Percentiles rank a stretch among this genome's conserved stretches.
phyloP scores from a whole-genome alignment of 495 filamentous ascomycete genomes.

The Trypethelium eluteriae region DNA sequence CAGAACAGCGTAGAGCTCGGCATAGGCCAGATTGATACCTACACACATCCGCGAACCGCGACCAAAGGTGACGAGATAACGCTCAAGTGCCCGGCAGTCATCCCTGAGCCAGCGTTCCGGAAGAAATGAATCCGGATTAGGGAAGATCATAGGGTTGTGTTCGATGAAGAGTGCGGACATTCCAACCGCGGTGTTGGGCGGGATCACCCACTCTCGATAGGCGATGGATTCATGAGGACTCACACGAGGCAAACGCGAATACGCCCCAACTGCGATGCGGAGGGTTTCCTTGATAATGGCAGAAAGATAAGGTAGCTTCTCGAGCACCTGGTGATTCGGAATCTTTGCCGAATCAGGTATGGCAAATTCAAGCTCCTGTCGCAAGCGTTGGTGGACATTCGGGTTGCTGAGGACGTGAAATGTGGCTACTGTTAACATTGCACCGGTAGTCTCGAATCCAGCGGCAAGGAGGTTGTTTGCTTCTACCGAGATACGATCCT shows the following conservation, averaged over 20 bases:
- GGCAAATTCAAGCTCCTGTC: conserved; percentile 26
- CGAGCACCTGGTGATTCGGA: conserved; percentile 22
- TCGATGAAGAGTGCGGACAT: conserved; percentile 30
- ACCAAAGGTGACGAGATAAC: conserved; percentile 32
- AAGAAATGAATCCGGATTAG: conserved; percentile 16
- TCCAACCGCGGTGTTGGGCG: conserved; percentile 35
- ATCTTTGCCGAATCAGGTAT: conserved; percentile 19
- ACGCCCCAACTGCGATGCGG: conserved; percentile 33
- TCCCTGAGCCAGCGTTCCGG: conserved; percentile 23
- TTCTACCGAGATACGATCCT: conserved; percentile 32
- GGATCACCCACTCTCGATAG: conserved; percentile 27
- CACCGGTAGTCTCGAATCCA: conserved; percentile 25
- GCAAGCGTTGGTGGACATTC: conserved; percentile 20
- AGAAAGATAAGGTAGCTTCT: conserved; percentile 37
- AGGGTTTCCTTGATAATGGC: conserved; percentile 42
- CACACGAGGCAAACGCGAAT: conserved; percentile 29
- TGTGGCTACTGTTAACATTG: conserved; percentile 15
- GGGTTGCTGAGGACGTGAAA: conserved; percentile 31
- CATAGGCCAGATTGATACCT: conserved; percentile 38
- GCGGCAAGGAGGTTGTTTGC: conserved; percentile 20
- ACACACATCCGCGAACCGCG: conserved; percentile 34
- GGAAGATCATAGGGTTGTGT: conserved; percentile 12
- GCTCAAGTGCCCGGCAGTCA: conserved; percentile 17
- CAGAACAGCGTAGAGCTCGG: conserved; percentile 37
- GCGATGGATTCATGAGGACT: conserved; percentile 22